These are phyloP conservation scores for Pugionium dolabratum DNA, from an alignment of 345 rosid species.

Conservation along the genomic window DNA sequence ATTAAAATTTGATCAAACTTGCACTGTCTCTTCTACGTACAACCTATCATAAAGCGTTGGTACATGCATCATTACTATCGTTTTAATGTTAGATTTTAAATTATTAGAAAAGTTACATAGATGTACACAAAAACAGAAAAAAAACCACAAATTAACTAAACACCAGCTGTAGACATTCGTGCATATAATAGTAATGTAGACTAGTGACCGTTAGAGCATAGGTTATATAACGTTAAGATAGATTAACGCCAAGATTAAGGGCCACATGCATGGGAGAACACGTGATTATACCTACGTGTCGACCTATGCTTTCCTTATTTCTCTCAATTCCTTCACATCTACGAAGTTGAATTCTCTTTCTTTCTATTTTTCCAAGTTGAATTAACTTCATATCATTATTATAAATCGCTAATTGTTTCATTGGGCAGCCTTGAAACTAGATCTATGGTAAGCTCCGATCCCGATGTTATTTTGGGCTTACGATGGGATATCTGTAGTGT, in stretches of 20 bases:
- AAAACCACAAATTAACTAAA: neutral
- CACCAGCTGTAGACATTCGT: neutral
- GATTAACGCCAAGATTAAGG: slow-evolving; percentile 42
- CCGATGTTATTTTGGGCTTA: slow-evolving; percentile 22
- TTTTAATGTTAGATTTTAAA: too few relatives aligned
- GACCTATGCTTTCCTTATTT: slow-evolving; percentile 19
- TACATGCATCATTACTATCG: neutral
- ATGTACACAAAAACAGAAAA: too few relatives aligned
- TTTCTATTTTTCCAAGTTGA: neutral
- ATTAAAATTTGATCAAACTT: slow-evolving; percentile 25
- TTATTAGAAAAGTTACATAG: too few relatives aligned
- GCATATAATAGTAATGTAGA: neutral
- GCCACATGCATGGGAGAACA: slow-evolving; percentile 36
- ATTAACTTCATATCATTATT: neutral
- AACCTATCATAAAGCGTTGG: slow-evolving; percentile 25
- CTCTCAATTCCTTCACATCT: slow-evolving; percentile 29
- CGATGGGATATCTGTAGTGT: slow-evolving; percentile 1
- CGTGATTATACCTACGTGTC: slow-evolving; percentile 37
- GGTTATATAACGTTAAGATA: slow-evolving; percentile 27
- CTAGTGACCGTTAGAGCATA: slow-evolving; percentile 27
- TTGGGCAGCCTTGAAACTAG: slow-evolving; percentile 26
- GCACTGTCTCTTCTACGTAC: slow-evolving; percentile 24
- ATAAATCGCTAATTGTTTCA: slow-evolving; percentile 7
- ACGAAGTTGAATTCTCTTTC: slow-evolving; percentile 32
- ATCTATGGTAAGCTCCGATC: slow-evolving; percentile 36